These are phyloP conservation scores for Polyrhizophydium stewartii DNA, from an alignment of 371 early-diverging fungal genomes.

Conservation along the genomic window DNA sequence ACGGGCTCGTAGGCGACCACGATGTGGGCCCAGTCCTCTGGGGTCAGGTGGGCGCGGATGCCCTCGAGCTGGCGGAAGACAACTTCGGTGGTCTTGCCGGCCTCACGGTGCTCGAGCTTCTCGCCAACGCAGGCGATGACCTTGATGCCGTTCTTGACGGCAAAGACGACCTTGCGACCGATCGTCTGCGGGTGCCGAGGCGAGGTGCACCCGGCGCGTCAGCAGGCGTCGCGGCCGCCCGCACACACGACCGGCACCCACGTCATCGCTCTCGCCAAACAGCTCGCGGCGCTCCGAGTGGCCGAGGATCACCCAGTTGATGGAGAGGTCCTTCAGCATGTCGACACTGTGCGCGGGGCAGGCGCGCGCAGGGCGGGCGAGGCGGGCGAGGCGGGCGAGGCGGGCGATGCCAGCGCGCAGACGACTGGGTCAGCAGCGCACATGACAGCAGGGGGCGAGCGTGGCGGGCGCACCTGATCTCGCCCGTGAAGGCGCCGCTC, in stretches of 20 bases:
- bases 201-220: too few species aligned
- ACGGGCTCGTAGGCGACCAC: slow-evolving; percentile 99
- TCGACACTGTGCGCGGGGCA: slow-evolving; percentile 58
- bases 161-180: slow-evolving; percentile 85
- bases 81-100: slow-evolving; percentile 78
- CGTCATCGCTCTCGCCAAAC: slow-evolving; percentile 88
- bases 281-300: slow-evolving; percentile 98
- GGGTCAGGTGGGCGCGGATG: slow-evolving; percentile 45
- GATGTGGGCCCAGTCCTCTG: slow-evolving; percentile 82
- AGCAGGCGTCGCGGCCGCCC: too few species aligned
- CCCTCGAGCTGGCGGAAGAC: slow-evolving; percentile 88
- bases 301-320: slow-evolving; percentile 96
- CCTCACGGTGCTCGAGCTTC: slow-evolving; percentile 90
- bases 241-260: slow-evolving; percentile 25
- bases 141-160: slow-evolving; percentile 81
- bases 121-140: slow-evolving; percentile 99
- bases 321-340: slow-evolving; percentile 93
- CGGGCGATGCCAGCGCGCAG: too few species aligned
- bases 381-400: not conserved
- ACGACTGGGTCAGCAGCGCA: too few species aligned
- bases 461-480: slow-evolving; percentile 65
- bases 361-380: not conserved
- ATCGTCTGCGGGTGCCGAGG: slow-evolving; percentile 44
- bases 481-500: slow-evolving; percentile 98
- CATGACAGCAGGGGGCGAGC: not conserved